Evolutionary conservation across 2,329 filamentous ascomycete genomes (phyloP).

Genomic region (Leptosphaerulina australis): DNA sequence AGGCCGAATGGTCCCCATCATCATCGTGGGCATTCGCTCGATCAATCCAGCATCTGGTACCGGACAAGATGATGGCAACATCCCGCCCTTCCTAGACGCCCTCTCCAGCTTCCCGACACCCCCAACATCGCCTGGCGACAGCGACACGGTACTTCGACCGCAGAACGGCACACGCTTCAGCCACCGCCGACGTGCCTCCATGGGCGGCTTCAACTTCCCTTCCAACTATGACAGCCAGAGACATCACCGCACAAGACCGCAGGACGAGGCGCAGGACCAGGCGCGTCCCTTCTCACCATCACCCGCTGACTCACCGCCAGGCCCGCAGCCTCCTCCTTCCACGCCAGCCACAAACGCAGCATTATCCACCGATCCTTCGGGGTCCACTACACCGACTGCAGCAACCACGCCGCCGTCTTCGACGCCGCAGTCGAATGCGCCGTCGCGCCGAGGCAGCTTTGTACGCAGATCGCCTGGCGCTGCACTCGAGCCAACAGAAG

Average conservation of each 20-base stretch:
- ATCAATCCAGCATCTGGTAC: slow-evolving; percentile 61
- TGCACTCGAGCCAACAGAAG: slow-evolving; percentile 52
- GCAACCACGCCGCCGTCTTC: slow-evolving; percentile 45
- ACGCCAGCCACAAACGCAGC: slow-evolving; percentile 65
- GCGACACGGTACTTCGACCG: slow-evolving; percentile 59
- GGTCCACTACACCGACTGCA: slow-evolving; percentile 51
- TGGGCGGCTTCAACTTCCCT: slow-evolving; percentile 59
- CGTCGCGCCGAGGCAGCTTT: slow-evolving; percentile 51
- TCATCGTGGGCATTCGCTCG: slow-evolving; percentile 72
- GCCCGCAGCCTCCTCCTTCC: slow-evolving; percentile 66
- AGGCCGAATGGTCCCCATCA: slow-evolving; percentile 69
- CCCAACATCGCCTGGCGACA: slow-evolving; percentile 55
- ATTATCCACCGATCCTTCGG: slow-evolving; percentile 61
- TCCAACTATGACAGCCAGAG: slow-evolving; percentile 61
- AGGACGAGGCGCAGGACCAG: slow-evolving; percentile 52
- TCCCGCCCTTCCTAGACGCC: slow-evolving; percentile 58
- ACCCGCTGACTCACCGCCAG: slow-evolving; percentile 61
- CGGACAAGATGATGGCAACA: slow-evolving; percentile 50
- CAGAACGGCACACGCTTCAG: slow-evolving; percentile 62
- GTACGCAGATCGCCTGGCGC: slow-evolving; percentile 48
- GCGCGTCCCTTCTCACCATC: slow-evolving; percentile 50
- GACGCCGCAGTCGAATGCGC: slow-evolving; percentile 39
- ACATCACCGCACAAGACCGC: slow-evolving; percentile 53
- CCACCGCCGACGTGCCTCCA: slow-evolving; percentile 60
- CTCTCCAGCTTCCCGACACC: slow-evolving; percentile 56